Base-by-base conservation (phyloP, 768 basidiomycete genomes). In the Trichaptum fuscoviolaceum region DNA sequence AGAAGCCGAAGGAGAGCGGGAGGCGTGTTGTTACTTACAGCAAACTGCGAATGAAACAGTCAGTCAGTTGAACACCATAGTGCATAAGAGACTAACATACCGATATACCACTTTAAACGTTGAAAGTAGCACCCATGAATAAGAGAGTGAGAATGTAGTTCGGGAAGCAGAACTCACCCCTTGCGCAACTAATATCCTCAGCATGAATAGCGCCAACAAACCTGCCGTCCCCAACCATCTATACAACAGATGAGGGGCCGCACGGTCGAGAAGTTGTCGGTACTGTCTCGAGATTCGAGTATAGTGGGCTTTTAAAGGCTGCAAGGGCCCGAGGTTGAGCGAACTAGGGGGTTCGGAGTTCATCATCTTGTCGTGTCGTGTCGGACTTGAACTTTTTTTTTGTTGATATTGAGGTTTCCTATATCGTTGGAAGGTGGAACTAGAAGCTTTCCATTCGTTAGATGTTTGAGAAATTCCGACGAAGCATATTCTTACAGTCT, bases 161-260 rank as follows among this genome's bases (percentile, higher is more conserved):
- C 18, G 59, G 23, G 52, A 67, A 36, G 35, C 15, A 57, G 23
- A 64, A 85, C 92, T 83, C 73, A 95, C 94, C 70, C 95, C 96
- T 81, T 99, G 92, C 6, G 92, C 82, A 57, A 96, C 74, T 15
- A 98, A 81, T 71, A 99, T 95, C 67, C 96, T 84, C 64, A 98
- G 76, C 72, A 91, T 80, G 75, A 99, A 99, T 36, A 98, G 36
- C 25, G 80, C 73, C 66, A 96, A 78, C 17, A 97, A 73, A 5
- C 83, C 91, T 3, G 81, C 81, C 2, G 93, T 93, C 42, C 82
- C 86, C 26, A 93, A 71, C 97, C 97, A 99, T 67, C 97, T 86
- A 72, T 96, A 85, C n/a, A 93, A 77, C 34, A 90, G 85, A 74
- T 94, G 87, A 0, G 97, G 97, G 2, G 96, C 97, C 81, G 90